A percentile compares a stretch with the other conserved stretches of the same genome.
Evolutionary conservation across 257 asterid genomes (phyloP).

Genomic region (Perilla frutescens): DNA sequence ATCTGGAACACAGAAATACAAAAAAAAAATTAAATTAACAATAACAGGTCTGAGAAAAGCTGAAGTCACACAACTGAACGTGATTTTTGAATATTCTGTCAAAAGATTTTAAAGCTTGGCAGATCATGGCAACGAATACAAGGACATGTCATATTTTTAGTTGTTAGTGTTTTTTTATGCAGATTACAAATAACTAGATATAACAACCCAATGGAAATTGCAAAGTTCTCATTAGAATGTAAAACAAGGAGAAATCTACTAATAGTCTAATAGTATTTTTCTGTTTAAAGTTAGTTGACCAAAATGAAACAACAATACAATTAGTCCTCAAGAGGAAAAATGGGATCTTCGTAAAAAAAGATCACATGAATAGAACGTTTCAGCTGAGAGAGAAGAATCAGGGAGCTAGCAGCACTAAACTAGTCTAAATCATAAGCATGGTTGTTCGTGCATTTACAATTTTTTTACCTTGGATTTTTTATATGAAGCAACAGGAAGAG

Average conservation of each 20-base stretch:
- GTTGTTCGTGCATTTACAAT: conserved; percentile 24
- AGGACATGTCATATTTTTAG: neutral
- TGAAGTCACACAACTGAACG: conserved; percentile 3
- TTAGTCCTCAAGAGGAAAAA: conserved; percentile 27
- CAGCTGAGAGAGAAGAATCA: conserved; percentile 29
- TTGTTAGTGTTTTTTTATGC: neutral
- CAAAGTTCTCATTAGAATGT: neutral
- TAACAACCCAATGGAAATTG: neutral
- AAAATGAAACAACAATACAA: conserved; percentile 24
- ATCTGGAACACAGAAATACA: conserved; percentile 41
- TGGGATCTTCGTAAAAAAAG: conserved; percentile 25
- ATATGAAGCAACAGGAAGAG: conserved; percentile 64
- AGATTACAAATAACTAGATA: conserved; percentile 6
- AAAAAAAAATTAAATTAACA: conserved; percentile 11
- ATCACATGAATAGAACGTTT: conserved; percentile 15
- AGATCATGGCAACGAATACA: conserved; percentile 7
- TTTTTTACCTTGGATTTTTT: conserved; percentile 64
- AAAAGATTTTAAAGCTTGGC: conserved; percentile 1
- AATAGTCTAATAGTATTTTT: conserved; percentile 14
- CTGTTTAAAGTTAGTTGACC: conserved; percentile 25
- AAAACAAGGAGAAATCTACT: conserved; percentile 16
- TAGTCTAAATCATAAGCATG: conserved; percentile 26
- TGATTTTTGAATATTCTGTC: conserved; percentile 1
- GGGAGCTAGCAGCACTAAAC: conserved; percentile 23
- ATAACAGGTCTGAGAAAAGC: neutral